Evolutionary conservation across 2,329 filamentous ascomycete species (phyloP).

Genomic region (Calonectria crousiana): DNA sequence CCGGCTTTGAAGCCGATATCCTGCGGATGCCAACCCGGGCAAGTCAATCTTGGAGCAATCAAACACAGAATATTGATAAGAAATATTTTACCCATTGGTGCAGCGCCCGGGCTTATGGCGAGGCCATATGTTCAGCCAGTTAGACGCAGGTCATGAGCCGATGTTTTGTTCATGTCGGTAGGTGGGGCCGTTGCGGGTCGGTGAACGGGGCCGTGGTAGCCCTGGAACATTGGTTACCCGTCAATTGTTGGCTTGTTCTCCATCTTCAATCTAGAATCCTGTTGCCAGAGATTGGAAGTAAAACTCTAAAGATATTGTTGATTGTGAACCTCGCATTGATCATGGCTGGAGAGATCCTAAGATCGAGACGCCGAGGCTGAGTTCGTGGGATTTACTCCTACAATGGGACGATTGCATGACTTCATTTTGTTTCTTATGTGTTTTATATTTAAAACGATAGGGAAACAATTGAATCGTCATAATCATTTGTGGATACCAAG

Average conservation of each 20-base stretch:
- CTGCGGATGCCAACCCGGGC: not conserved
- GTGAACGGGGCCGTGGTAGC: not conserved
- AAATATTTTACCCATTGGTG: not conserved
- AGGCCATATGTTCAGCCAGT: not conserved
- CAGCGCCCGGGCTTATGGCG: too few species aligned
- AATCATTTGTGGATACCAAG: too few species aligned
- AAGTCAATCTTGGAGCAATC: not conserved
- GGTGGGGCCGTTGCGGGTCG: not conserved
- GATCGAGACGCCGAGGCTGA: too few species aligned
- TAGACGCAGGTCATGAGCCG: not conserved
- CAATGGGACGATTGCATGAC: too few species aligned
- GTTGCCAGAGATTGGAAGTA: not conserved
- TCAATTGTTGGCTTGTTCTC: not conserved
- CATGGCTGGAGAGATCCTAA: too few species aligned
- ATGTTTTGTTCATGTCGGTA: not conserved
- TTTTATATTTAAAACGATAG: too few species aligned
- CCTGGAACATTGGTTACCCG: too few species aligned
- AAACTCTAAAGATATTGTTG: not conserved
- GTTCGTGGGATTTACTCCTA: too few species aligned
- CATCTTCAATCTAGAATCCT: too few species aligned
- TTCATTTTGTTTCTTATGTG: too few species aligned
- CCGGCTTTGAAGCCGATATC: not conserved
- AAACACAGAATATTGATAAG: not conserved
- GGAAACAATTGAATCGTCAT: too few species aligned
- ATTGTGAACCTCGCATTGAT: not conserved